Evolutionary conservation across 2,329 filamentous ascomycete genomes (phyloP), one percentile per base, ranked within the genome.

Genomic region (Calonectria hongkongensis): DNA sequence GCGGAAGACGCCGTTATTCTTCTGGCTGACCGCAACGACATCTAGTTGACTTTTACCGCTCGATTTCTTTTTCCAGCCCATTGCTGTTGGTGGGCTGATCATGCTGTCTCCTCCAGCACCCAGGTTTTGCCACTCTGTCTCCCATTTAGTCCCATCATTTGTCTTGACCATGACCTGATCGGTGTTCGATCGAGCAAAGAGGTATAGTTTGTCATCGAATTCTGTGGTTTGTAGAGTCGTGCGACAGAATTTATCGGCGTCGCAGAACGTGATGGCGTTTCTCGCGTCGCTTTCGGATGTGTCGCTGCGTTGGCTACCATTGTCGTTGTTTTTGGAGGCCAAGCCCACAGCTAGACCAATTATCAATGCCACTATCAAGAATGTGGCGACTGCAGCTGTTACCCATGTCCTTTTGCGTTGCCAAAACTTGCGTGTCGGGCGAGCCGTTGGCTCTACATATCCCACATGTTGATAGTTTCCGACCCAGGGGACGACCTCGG

Each of bases 21-120:
- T 15, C 30, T 33, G 5, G 30, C 30, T 9, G 16, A 54, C 50
- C 4, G 50, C 13, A 54, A 54, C 28, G 18, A 54, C 12, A 8
- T 27, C 50, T 16, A 54, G 18, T 27, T 54, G 25, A 2, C 30
- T 9, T 33, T 33, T 33, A 33, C 30, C 7, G 15, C 10, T 10
- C 16, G 16, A 28, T 54, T 54, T 16, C 16, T 54, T 54, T 4
- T 8, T 21, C 50, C 50, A 54, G 16, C 50, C 27, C 16, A 54
- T n/a, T 54, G 50, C 50, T 15, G 50, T n/a, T 30, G 50, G 50
- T 28, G 50, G 50, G 18, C 50, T 54, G 8, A 54, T 33, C 27
- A 54, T 54, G 2, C 25, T 6, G 13, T 54, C 50, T 10, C 28
- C 50, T n/a, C 30, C 18, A 15, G 50, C 25, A 1, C 50, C 27